phyloP scores from a whole-genome alignment of 139 green algal species.

The Gonium pectorale region DNA sequence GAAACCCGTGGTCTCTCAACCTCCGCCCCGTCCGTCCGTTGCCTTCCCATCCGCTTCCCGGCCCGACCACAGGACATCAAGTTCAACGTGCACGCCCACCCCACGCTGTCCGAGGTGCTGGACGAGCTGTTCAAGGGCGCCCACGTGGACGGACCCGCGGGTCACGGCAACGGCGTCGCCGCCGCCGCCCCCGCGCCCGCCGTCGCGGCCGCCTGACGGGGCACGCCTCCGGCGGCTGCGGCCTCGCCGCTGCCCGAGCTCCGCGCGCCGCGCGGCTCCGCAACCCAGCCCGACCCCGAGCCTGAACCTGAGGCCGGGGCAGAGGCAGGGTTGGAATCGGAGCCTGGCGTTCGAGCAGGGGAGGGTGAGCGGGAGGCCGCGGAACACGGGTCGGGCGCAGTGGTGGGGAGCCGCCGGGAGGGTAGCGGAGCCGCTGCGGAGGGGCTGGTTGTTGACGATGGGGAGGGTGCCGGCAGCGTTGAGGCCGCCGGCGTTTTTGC shows the following conservation, averaged over 20 bases:
- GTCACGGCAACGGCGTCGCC: constrained; percentile 18
- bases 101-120: constrained; percentile 96
- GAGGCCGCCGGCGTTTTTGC: background rate
- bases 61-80: constrained; percentile 87
- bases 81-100: constrained; percentile 98
- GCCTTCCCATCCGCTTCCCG: background rate
- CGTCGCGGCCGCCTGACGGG: constrained; percentile 34
- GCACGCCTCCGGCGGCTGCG: constrained; percentile 27
- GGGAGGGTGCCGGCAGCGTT: too few species aligned
- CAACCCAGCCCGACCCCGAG: too few species aligned
- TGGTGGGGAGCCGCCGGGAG: background rate
- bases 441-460: background rate
- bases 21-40: too few species aligned
- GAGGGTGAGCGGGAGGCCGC: too few species aligned
- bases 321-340: too few species aligned
- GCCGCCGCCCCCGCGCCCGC: background rate
- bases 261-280: too few species aligned
- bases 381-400: too few species aligned
- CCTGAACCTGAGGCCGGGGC: too few species aligned
- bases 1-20: too few species aligned
- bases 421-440: background rate
- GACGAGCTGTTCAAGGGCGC: constrained; percentile 96
- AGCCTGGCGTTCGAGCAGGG: too few species aligned
- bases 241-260: background rate
- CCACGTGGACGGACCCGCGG: constrained; percentile 78